phyloP scores from a whole-genome alignment of 176 grass and related monocot genomes.

The Avena insularis region DNA sequence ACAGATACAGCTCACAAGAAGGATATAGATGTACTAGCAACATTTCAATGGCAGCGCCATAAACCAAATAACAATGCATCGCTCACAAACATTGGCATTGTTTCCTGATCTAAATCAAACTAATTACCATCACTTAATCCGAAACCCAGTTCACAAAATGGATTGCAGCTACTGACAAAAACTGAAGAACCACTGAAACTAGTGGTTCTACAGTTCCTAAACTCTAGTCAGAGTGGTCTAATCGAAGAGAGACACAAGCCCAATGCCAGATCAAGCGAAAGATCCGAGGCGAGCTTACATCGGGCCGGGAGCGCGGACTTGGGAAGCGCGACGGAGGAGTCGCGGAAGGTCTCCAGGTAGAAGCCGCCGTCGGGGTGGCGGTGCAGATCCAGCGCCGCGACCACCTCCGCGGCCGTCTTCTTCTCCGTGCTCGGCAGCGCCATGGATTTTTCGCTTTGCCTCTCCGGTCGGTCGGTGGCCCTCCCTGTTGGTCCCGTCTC shows the following conservation, averaged over 20 bases:
- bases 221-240: background rate
- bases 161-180: background rate
- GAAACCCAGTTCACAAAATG: background rate
- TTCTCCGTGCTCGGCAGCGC: slow-evolving; percentile 28
- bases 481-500: background rate
- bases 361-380: slow-evolving; percentile 73
- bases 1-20: background rate
- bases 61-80: background rate
- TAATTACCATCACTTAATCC: background rate
- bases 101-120: slow-evolving; percentile 4
- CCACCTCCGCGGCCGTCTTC: slow-evolving; percentile 75
- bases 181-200: background rate
- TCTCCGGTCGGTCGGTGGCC: background rate
- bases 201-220: background rate
- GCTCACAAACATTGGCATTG: background rate
- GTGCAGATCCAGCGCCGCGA: slow-evolving; percentile 66
- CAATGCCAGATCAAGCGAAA: background rate
- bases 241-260: background rate
- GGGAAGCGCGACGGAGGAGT: slow-evolving; percentile 63
- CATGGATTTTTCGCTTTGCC: slow-evolving; percentile 37
- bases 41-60: background rate
- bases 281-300: slow-evolving; percentile 49
- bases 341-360: slow-evolving; percentile 87
- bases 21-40: background rate
- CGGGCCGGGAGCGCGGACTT: slow-evolving; percentile 62